Evolutionary conservation across 2,329 filamentous ascomycete species (phyloP), one percentile per base, ranked within the genome.

Genomic region (Calonectria crousiana): DNA sequence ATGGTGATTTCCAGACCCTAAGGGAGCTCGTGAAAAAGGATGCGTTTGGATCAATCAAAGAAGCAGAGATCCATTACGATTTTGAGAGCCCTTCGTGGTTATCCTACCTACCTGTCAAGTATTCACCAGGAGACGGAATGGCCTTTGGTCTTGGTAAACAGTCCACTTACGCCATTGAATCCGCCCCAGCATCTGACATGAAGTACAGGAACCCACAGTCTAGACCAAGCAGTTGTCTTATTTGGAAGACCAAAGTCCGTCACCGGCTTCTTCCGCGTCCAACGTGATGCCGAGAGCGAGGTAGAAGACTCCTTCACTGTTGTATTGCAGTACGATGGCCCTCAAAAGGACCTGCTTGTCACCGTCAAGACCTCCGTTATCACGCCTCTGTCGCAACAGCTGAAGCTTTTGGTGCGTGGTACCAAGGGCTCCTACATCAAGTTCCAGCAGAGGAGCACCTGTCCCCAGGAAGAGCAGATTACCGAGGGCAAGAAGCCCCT

Each of bases 31-130:
- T 78, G 0, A 53, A 71, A 0, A 71, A 76, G 20, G 72, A 71
- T 10, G 78, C 78, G 18, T 28, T 80, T 0, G 92, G 92, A 20
- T 88, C 92, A 2, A 85, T 93, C 64, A 89, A 89, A 47, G 92
- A 94, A 76, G 93, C 91, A 66, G 90, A 93, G 77, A 89, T 92
- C 4, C 92, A 93, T 81, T 93, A 93, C 73, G 92, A 94, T 78
- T 90, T 88, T 49, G 86, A 86, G 44, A 83, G 83, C 0, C 84
- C 87, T 0, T 53, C 79, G 1, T 88, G 86, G 86, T 76, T 88
- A 0, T 72, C 79, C 0, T 67, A 53, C 0, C 84, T 83, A 79
- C 84, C 76, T 0, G 70, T 67, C 6, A 79, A 84, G 36, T 85
- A 85, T 56, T 78, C 75, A 0, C 84, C 85, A 0, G 87, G 87